A percentile compares a stretch with the other conserved stretches of the same genome.
Evolutionary conservation across 768 basidiomycete genomes (phyloP).

Genomic region (Tulasnella sp.): DNA sequence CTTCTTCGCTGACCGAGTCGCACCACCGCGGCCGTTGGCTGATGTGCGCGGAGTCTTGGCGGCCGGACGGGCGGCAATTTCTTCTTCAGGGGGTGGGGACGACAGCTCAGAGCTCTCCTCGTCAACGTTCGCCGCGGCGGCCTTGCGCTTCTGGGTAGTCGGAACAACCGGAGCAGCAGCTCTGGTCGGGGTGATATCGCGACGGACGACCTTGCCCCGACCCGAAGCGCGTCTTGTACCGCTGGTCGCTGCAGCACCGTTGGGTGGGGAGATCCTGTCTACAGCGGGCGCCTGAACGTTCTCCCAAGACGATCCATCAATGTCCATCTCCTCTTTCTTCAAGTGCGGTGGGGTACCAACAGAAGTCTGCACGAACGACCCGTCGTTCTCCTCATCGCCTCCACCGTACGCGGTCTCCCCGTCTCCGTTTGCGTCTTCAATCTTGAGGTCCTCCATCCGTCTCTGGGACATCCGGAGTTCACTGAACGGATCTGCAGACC

Average conservation of each 20-base stretch:
- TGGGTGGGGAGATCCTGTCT: neutral
- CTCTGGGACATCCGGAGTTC: neutral
- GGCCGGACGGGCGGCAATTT: neutral
- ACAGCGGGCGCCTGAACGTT: neutral
- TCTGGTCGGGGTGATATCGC: conserved; percentile 10
- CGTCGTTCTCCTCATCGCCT: neutral
- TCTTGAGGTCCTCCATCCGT: neutral
- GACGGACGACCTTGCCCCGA: conserved; percentile 1
- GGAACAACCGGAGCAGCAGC: neutral
- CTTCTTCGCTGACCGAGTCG: neutral
- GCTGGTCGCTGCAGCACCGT: neutral
- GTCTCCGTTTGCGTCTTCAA: neutral
- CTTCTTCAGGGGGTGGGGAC: conserved; percentile 13
- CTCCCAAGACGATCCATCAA: conserved; percentile 22
- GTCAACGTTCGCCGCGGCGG: conserved; percentile 1
- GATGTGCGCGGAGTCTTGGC: conserved; percentile 18
- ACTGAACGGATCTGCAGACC: conserved; percentile 1
- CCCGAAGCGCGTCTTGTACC: conserved; percentile 5
- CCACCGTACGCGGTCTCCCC: conserved; percentile 12
- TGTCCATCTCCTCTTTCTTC: neutral
- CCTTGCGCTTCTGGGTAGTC: conserved; percentile 27
- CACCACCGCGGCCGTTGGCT: neutral
- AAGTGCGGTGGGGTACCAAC: conserved; percentile 28
- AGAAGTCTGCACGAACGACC: conserved; percentile 17
- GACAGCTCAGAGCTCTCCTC: conserved; percentile 15